Conservation (phyloP, 495 filamentous ascomycete species). For the Achaetomiella virescens region DNA sequence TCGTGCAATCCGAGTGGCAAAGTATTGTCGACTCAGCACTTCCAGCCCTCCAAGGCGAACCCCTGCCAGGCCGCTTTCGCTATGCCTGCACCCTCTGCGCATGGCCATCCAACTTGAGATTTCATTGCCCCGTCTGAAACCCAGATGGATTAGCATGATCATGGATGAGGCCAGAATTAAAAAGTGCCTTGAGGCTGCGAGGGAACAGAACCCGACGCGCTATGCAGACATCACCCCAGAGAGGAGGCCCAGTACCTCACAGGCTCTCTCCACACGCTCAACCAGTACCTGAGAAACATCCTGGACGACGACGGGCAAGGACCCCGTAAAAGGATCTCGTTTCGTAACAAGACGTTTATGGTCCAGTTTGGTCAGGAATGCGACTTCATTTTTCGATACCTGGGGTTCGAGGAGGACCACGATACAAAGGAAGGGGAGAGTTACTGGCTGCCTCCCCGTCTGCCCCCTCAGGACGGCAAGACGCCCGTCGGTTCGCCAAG, state of each 20-base stretch:
- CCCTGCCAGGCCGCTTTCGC: constrained; percentile 15
- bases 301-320: constrained; percentile 37
- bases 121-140: constrained; percentile 46
- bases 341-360: constrained; percentile 65
- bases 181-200: constrained; percentile 47
- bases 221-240: constrained; percentile 44
- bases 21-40: not conserved
- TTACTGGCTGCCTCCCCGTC: constrained; percentile 24
- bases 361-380: constrained; percentile 62
- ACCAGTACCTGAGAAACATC: constrained; percentile 57
- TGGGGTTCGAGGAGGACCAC: constrained; percentile 51
- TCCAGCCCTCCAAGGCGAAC: constrained; percentile 22
- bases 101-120: constrained; percentile 38
- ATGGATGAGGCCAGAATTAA: constrained; percentile 50
- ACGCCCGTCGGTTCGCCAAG: constrained; percentile 22
- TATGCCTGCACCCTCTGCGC: constrained; percentile 55
- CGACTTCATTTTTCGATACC: constrained; percentile 52
- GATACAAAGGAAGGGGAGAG: constrained; percentile 16
- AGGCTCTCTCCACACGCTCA: constrained; percentile 50
- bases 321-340: constrained; percentile 50
- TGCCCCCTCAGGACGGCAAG: constrained; percentile 14
- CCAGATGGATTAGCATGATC: constrained; percentile 47
- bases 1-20: not conserved
- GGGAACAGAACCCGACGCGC: constrained; percentile 51
- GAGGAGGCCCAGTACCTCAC: constrained; percentile 36